Conservation (phyloP, 2,329 filamentous ascomycete species). For the Proliferodiscus dingleyae region DNA sequence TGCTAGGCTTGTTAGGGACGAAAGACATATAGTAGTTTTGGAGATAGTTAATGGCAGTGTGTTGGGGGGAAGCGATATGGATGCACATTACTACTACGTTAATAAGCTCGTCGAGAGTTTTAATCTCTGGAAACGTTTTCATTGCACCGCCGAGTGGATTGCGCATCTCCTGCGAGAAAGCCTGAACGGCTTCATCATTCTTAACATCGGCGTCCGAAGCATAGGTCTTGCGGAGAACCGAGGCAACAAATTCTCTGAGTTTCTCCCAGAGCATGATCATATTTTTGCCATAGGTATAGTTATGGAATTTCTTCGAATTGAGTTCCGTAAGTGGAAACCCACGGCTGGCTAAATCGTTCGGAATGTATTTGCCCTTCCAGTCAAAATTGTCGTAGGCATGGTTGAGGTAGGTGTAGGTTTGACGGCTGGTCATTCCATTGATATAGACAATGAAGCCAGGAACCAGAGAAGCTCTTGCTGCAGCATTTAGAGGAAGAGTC, state of each 20-base stretch:
- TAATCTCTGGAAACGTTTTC: slow-evolving; percentile 39
- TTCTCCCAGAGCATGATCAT: slow-evolving; percentile 41
- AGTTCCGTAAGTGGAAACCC: slow-evolving; percentile 38
- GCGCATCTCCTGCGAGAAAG: slow-evolving; percentile 39
- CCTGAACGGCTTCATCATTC: slow-evolving; percentile 32
- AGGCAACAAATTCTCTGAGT: slow-evolving; percentile 39
- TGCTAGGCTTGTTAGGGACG: no score
- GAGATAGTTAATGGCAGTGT: no score
- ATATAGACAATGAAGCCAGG: slow-evolving; percentile 41
- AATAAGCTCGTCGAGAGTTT: slow-evolving; percentile 37
- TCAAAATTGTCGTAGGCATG: slow-evolving; percentile 41
- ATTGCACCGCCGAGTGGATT: slow-evolving; percentile 34
- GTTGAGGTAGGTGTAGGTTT: slow-evolving; percentile 36
- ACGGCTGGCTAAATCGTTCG: slow-evolving; percentile 39
- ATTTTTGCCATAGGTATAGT: slow-evolving; percentile 45
- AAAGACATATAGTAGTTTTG: no score
- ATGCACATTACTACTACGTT: slow-evolving; percentile 49
- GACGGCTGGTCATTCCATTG: slow-evolving; percentile 36
- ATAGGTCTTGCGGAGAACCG: slow-evolving; percentile 35
- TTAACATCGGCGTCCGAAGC: slow-evolving; percentile 30
- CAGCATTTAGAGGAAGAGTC: slow-evolving; percentile 45
- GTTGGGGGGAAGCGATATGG: slow-evolving; percentile 45
- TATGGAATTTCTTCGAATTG: slow-evolving; percentile 37
- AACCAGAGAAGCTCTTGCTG: slow-evolving; percentile 40
- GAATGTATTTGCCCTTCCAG: slow-evolving; percentile 37